phyloP scores from a whole-genome alignment of 306 rosid genomes.

The Prunus campanulata region DNA sequence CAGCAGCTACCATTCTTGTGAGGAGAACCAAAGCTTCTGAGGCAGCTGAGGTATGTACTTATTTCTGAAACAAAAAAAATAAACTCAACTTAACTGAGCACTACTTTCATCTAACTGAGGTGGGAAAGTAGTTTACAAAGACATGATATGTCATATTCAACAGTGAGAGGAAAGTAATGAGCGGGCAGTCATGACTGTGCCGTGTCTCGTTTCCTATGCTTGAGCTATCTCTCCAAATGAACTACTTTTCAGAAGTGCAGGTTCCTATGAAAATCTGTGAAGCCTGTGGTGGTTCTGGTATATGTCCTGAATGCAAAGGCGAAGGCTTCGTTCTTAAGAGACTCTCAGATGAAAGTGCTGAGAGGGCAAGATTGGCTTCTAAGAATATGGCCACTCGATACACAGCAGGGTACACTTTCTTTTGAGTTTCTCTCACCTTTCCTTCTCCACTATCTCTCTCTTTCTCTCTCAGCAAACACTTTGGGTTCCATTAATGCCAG shows the following conservation, averaged over 20 bases:
- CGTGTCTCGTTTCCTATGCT: slow-evolving; percentile 10
- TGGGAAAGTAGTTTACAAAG: too few species aligned
- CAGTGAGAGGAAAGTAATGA: background rate
- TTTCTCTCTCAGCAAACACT: background rate
- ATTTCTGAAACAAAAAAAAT: background rate
- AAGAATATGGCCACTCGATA: slow-evolving; percentile 86
- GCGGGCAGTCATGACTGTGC: background rate
- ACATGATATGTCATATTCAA: background rate
- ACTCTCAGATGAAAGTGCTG: slow-evolving; percentile 70
- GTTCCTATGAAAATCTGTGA: slow-evolving; percentile 53
- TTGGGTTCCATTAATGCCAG: background rate
- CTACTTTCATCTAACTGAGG: background rate
- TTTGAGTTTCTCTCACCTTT: background rate
- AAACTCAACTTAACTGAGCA: background rate
- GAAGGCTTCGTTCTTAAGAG: slow-evolving; percentile 89
- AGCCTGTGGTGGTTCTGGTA: slow-evolving; percentile 81
- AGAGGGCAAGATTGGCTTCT: slow-evolving; percentile 61
- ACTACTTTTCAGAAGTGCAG: slow-evolving; percentile 39
- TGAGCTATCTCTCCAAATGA: slow-evolving; percentile 20
- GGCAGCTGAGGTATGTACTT: slow-evolving; percentile 47
- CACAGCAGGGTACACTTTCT: slow-evolving; percentile 60
- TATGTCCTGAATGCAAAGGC: slow-evolving; percentile 92
- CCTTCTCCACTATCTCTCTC: background rate
- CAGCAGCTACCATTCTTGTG: slow-evolving; percentile 74
- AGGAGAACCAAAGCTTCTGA: slow-evolving; percentile 59